Base-by-base conservation (phyloP, 257 asterid genomes). In the Cruciata laevipes region DNA sequence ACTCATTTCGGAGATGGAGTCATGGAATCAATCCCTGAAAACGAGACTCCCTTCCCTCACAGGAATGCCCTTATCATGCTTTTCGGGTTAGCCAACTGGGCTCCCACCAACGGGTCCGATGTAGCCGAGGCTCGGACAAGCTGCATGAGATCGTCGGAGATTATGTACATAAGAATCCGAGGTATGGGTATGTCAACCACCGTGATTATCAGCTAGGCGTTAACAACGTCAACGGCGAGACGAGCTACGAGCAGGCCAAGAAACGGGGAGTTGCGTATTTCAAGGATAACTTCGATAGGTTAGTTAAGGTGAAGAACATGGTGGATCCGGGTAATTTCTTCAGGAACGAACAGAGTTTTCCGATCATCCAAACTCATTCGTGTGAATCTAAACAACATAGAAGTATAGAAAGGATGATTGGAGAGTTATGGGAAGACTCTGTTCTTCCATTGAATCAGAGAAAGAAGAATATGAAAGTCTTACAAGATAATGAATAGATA, bases 261-360 rank as follows among this genome's bases (percentile, higher is more conserved):
- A 65, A 49, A 1, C 62, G 53, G 68, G 74, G 63, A 2, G 10
- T 17, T n/a, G n/a, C 59, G 6, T 73, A 67, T 35, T 73, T 67
- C 72, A 66, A 66, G 68, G 40, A 59, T 3, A 73, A 73, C 32
- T 73, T 58, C 18, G 52, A 73, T 1, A 47, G 77, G 18, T 24
- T 73, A 18, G 69, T 66, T 7, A 61, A 32, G 11, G 77, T 67
- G 57, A 73, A 73, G 49, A 66, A 24, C 13, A 9, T 9, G 63
- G 53, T 73, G 27, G 77, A 73, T 67, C 73, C 77, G 16, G 55
- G 49, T 0, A 67, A 73, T 49, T 67, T 59, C 55, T 73, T 73
- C 58, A 58, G 38, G 56, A 63, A 67, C 66, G 72, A 73, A 27
- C 77, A 73, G 18, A 73, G 72, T 47, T 47, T 73, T n/a, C 77